A percentile compares a stretch with the other conserved stretches of the same genome.
phyloP scores from a whole-genome alignment of 352 stramenopile genomes.

The Phytophthora podocarpi region DNA sequence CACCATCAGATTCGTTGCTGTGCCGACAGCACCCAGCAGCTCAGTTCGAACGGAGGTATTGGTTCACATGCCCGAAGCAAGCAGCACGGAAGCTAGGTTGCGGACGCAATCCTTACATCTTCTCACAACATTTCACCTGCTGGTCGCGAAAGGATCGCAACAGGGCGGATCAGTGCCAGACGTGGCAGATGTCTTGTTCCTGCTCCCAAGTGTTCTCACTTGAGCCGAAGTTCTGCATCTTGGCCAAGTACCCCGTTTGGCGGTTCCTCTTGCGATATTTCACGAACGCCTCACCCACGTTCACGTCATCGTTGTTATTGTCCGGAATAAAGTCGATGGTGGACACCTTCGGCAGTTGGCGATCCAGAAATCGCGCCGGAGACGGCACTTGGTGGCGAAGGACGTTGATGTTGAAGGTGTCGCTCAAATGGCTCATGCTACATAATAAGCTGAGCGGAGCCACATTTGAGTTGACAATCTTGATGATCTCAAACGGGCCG shows the following conservation, averaged over 20 bases:
- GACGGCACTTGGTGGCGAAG: background rate
- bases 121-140: slow-evolving; percentile 9
- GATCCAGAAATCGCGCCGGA: background rate
- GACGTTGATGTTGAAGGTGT: slow-evolving; percentile 7
- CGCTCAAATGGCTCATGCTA: background rate
- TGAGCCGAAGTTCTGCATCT: background rate
- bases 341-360: slow-evolving; percentile 1
- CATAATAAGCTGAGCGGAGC: background rate
- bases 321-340: background rate
- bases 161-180: background rate
- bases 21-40: no score
- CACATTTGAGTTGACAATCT: background rate
- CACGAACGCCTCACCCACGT: background rate
- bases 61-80: no score
- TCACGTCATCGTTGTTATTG: background rate
- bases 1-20: no score
- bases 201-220: slow-evolving; percentile 4
- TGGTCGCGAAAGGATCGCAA: background rate
- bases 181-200: background rate
- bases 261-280: background rate
- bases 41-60: no score
- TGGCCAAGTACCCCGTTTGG: background rate
- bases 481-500: slow-evolving; percentile 7
- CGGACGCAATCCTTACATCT: background rate
- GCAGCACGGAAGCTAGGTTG: no score